Base-by-base conservation (phyloP, 2,329 filamentous ascomycete genomes). In the Chalara sp. region DNA sequence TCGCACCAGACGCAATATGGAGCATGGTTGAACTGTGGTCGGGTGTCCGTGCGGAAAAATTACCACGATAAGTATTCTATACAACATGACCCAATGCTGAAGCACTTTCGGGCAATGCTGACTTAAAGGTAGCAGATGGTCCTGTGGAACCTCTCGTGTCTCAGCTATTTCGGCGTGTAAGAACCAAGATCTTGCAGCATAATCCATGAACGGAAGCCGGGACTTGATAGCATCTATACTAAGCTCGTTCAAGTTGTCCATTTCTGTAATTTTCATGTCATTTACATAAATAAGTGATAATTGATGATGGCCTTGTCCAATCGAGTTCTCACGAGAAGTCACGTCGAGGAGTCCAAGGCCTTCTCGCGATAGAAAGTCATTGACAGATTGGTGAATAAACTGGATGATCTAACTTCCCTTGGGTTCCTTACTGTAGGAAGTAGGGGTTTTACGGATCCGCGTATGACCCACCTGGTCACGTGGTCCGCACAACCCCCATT, bases 361-460 rank as follows among this genome's bases (percentile, higher is more conserved):
- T 21, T 31, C 11, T 1, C 6, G 10, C 1, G 46, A 43, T 2
- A 59, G 32, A 44, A 68, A 72, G 30, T 72, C 68, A 33, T 63
- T 56, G 49, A 73, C 60, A 0, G 63, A 64, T 49, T 68, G 65
- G 46, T 70, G 65, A 40, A 69, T 67, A 39, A 68, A 72, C 52
- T 72, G 72, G 2, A 71, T 65, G 0, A 55, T 65, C 2, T 2
- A 32, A 0, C 5, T 30, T 8, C 10, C 33, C 6, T 13, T 35
- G 30, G 33, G 13, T 6, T 42, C 4, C 31, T 29, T n/a, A n/a
- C n/a, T n/a, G n/a, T n/a, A n/a, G n/a, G n/a, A n/a, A n/a, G n/a
- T n/a, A n/a, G n/a, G n/a, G n/a, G n/a, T n/a, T n/a, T n/a, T n/a
- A n/a, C n/a, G n/a, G n/a, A n/a, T n/a, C n/a, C n/a, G n/a, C n/a